A percentile compares a stretch with the other conserved stretches of the same genome.
These are phyloP conservation scores for Pholiota adiposa DNA, from an alignment of 1,284 basidiomycete genomes.

Conservation along the genomic window DNA sequence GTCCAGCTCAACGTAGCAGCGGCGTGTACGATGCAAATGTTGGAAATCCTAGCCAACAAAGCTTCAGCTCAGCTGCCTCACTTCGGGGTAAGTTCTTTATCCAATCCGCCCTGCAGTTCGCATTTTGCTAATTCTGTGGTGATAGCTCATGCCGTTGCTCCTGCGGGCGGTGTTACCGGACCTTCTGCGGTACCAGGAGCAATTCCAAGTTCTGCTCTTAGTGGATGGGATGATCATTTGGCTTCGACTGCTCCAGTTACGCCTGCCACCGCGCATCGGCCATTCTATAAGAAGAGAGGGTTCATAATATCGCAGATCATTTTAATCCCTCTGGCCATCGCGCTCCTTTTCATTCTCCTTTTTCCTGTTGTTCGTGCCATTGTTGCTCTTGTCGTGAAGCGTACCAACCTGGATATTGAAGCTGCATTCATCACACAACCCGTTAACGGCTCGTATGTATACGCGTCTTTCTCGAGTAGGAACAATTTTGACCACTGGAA, in stretches of 20 bases:
- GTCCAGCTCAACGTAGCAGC: constrained; percentile 38
- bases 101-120: not conserved
- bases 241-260: constrained; percentile 17
- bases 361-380: constrained; percentile 70
- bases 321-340: constrained; percentile 57
- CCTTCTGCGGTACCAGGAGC: constrained; percentile 28
- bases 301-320: constrained; percentile 51
- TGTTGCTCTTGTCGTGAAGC: constrained; percentile 63
- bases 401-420: constrained; percentile 54
- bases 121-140: not conserved
- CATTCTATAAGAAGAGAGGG: constrained; percentile 24
- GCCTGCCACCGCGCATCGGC: constrained; percentile 20
- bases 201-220: constrained; percentile 18
- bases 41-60: constrained; percentile 31
- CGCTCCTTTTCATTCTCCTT: constrained; percentile 63
- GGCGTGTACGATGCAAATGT: constrained; percentile 37
- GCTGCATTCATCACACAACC: constrained; percentile 52
- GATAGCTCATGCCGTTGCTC: constrained; percentile 41
- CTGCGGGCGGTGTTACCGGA: constrained; percentile 37
- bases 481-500: constrained; percentile 2
- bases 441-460: constrained; percentile 54
- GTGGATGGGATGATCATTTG: constrained; percentile 24
- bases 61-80: constrained; percentile 40
- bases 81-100: constrained; percentile 37
- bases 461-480: not conserved